Conservation (phyloP, 257 asterid genomes). For the Lycium ferocissimum region DNA sequence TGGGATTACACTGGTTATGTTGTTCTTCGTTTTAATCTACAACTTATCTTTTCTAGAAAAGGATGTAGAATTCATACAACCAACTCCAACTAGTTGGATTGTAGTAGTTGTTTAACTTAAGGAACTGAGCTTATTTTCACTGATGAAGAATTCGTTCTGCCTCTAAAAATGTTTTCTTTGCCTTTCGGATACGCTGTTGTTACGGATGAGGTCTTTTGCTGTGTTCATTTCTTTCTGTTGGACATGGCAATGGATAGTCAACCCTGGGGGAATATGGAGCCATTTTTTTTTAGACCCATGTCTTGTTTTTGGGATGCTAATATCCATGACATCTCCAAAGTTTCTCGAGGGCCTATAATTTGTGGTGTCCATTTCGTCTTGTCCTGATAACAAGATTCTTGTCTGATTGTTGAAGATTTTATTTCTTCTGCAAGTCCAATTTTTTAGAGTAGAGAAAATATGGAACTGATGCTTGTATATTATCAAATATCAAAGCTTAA, state of each 20-base stretch:
- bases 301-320: not conserved
- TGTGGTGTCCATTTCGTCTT: not conserved
- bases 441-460: not conserved
- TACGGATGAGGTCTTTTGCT: not conserved
- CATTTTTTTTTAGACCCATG: not conserved
- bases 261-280: not conserved
- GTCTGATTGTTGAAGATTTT: not conserved
- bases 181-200: not conserved
- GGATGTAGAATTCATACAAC: not conserved
- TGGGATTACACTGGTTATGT: not conserved
- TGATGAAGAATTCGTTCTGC: not conserved
- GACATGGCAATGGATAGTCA: not conserved
- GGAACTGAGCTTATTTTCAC: not conserved
- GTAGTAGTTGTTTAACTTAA: not conserved
- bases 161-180: not conserved
- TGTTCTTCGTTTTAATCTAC: not conserved
- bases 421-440: not conserved
- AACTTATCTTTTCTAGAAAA: not conserved
- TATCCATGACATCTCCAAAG: not conserved
- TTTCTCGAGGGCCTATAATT: not conserved
- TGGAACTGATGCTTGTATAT: not conserved
- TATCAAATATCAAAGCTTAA: not conserved
- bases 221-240: not conserved
- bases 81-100: constrained; percentile 5
- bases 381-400: not conserved